Conservation (phyloP, 2,329 filamentous ascomycete species). For the Beauveria caledonica region DNA sequence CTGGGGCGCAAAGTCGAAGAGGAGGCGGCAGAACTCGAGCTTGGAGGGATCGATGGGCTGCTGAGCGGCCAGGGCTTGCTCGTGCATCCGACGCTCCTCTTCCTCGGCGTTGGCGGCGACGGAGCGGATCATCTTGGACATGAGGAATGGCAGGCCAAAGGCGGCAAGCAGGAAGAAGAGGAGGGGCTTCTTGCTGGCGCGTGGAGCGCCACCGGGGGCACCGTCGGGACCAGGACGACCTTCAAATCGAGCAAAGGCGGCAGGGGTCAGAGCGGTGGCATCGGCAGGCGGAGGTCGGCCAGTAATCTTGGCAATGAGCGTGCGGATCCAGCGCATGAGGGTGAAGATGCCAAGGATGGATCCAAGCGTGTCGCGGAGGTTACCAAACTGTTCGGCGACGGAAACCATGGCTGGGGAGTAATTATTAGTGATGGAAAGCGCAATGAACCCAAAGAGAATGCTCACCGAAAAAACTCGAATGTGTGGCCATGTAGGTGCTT, state of each 20-base stretch:
- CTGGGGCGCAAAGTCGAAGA: constrained; percentile 91
- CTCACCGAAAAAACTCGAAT: constrained; percentile 96
- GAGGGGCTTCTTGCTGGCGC: constrained; percentile 88
- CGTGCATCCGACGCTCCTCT: constrained; percentile 53
- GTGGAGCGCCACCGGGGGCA: constrained; percentile 51
- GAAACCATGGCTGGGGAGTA: constrained; percentile 75
- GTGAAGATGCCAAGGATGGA: constrained; percentile 94
- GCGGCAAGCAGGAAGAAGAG: constrained; percentile 92
- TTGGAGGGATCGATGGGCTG: constrained; percentile 73
- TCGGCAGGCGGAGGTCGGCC: constrained; percentile 85
- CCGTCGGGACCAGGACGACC: constrained; percentile 58
- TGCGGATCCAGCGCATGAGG: constrained; percentile 88
- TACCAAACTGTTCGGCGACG: constrained; percentile 94
- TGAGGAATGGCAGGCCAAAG: constrained; percentile 90
- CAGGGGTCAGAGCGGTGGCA: constrained; percentile 76
- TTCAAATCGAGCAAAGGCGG: constrained; percentile 84
- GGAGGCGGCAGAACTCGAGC: constrained; percentile 89
- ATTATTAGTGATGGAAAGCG: constrained; percentile 9
- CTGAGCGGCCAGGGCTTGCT: constrained; percentile 42
- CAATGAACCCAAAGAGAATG: constrained; percentile 12
- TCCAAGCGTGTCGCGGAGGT: constrained; percentile 84
- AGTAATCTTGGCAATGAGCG: constrained; percentile 83
- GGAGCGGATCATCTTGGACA: constrained; percentile 88
- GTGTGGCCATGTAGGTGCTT: constrained; percentile 99
- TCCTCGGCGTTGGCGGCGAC: constrained; percentile 80